Conservation (phyloP, 768 basidiomycete species). For the Paxillus rubicundulus region DNA sequence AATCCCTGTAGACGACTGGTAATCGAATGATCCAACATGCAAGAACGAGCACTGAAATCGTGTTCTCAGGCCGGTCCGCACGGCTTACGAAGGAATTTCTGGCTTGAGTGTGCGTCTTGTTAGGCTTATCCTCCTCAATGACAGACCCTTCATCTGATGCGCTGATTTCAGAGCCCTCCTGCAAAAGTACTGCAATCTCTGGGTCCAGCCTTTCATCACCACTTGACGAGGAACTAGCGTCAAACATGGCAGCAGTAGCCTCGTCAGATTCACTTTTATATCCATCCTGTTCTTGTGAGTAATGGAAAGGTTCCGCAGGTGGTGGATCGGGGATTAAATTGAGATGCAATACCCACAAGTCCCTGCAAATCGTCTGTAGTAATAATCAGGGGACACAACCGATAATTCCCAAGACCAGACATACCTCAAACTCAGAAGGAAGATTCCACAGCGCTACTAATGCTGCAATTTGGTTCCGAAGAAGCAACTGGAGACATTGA, state of each 20-base stretch:
- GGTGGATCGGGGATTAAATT: conserved; percentile 57
- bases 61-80: conserved; percentile 44
- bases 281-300: conserved; percentile 39
- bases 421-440: conserved; percentile 77
- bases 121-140: conserved; percentile 11
- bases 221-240: conserved; percentile 8
- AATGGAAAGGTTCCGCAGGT: conserved; percentile 56
- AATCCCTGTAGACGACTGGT: conserved; percentile 73
- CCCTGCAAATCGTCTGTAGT: conserved; percentile 65
- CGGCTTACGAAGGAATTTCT: conserved; percentile 20
- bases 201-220: conserved; percentile 30
- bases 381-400: conserved; percentile 6
- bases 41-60: conserved; percentile 66
- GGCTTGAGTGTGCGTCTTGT: conserved; percentile 1
- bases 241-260: conserved; percentile 5
- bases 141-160: conserved; percentile 28
- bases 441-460: conserved; percentile 64
- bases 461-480: conserved; percentile 72
- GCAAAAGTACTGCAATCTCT: conserved; percentile 39
- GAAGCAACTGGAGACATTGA: conserved; percentile 78
- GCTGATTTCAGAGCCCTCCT: conserved; percentile 37
- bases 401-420: conserved; percentile 10
- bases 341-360: conserved; percentile 80
- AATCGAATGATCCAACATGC: conserved; percentile 80
- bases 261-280: conserved; percentile 11